These are phyloP conservation scores for Bauhinia variegata DNA, from an alignment of 306 rosid genomes.

Conservation along the genomic window DNA sequence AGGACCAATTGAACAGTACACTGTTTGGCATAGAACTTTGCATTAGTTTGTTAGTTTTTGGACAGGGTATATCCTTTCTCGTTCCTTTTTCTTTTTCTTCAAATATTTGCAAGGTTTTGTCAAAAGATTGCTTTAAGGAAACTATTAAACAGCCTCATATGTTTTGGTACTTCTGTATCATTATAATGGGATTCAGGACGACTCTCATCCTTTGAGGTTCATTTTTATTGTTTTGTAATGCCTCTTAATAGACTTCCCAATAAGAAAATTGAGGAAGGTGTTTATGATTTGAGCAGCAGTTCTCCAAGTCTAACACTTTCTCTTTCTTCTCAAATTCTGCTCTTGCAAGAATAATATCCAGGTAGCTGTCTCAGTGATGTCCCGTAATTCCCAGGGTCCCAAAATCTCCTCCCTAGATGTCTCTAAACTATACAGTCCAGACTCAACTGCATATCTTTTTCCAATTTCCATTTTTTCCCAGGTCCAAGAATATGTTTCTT, in stretches of 20 bases:
- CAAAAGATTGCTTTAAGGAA: neutral
- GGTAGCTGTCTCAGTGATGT: neutral
- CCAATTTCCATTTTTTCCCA: neutral
- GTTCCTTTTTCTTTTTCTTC: slow-evolving; percentile 16
- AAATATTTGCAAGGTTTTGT: slow-evolving; percentile 5
- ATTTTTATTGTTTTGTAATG: neutral
- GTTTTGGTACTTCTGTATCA: slow-evolving; percentile 1
- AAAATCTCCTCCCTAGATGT: neutral
- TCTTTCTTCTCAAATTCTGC: neutral
- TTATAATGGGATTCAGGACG: neutral
- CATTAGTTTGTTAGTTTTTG: slow-evolving; percentile 15
- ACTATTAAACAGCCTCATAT: slow-evolving; percentile 1
- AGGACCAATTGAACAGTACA: too few relatives aligned
- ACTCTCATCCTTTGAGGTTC: neutral
- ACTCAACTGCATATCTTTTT: neutral
- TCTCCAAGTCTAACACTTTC: slow-evolving; percentile 5
- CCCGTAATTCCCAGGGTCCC: neutral
- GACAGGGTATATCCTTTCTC: neutral
- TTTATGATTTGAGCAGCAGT: slow-evolving; percentile 1
- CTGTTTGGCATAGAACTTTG: too few relatives aligned
- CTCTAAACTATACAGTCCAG: neutral
- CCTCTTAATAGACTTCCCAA: neutral
- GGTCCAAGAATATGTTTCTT: neutral
- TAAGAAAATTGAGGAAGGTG: neutral
- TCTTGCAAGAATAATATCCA: slow-evolving; percentile 8